Percentiles rank a stretch among this genome's conserved stretches.
Evolutionary conservation across 345 rosid species (phyloP).

Genomic region (Lepidium africanum): DNA sequence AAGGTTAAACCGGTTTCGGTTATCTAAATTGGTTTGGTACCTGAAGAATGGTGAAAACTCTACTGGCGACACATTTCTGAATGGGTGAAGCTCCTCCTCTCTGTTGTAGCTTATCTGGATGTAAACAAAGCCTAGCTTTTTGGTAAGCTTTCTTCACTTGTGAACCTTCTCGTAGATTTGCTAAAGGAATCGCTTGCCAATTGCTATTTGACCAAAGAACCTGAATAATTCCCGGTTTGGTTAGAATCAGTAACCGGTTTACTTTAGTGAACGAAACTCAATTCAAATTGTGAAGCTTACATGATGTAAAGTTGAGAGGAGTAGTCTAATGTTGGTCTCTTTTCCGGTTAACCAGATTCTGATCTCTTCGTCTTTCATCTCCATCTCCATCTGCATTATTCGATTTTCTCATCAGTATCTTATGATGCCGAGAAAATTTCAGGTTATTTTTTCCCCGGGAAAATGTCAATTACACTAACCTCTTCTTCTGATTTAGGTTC

Average conservation of each 20-base stretch:
- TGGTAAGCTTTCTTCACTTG: slow-evolving; percentile 91
- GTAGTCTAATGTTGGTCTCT: slow-evolving; percentile 59
- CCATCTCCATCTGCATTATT: slow-evolving; percentile 44
- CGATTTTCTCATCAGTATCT: neutral
- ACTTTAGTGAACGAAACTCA: neutral
- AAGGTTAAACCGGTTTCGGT: neutral
- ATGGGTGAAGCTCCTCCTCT: slow-evolving; percentile 55
- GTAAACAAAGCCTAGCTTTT: slow-evolving; percentile 87
- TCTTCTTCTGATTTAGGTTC: slow-evolving; percentile 39
- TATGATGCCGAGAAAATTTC: neutral
- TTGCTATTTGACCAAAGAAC: slow-evolving; percentile 73
- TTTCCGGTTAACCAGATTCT: slow-evolving; percentile 72
- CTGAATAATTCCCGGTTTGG: slow-evolving; percentile 29
- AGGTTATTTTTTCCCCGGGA: neutral
- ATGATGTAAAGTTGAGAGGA: slow-evolving; percentile 73
- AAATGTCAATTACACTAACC: slow-evolving; percentile 10
- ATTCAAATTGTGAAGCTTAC: slow-evolving; percentile 24
- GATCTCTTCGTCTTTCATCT: slow-evolving; percentile 56
- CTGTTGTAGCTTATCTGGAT: slow-evolving; percentile 90
- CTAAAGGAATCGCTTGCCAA: slow-evolving; percentile 53
- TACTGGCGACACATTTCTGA: slow-evolving; percentile 69
- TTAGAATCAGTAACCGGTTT: neutral
- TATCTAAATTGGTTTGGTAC: slow-evolving; percentile 23
- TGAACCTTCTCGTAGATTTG: slow-evolving; percentile 55
- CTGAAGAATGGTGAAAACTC: slow-evolving; percentile 78